A percentile compares a stretch with the other conserved stretches of the same genome.
These are phyloP conservation scores for Oehlia diaphana DNA, from an alignment of 192 early-diverging fungal genomes.

Conservation along the genomic window DNA sequence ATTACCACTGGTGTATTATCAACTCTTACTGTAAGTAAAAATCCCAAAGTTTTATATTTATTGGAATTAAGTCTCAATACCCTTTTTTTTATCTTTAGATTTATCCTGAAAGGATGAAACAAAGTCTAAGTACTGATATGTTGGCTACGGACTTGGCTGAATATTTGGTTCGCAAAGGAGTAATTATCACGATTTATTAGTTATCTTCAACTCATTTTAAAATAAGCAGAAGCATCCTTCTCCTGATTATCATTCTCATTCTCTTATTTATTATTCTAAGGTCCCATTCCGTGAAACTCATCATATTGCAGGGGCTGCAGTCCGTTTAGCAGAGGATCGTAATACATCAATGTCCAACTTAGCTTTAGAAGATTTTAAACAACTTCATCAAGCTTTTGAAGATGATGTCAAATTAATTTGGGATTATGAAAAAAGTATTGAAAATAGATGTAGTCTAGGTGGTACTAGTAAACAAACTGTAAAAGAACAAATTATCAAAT, in stretches of 20 bases:
- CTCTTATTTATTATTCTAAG: slow-evolving; percentile 16
- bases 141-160: slow-evolving; percentile 98
- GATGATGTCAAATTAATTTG: slow-evolving; percentile 81
- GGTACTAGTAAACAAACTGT: slow-evolving; percentile 86
- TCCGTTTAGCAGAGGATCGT: slow-evolving; percentile 89
- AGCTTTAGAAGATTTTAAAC: slow-evolving; percentile 76
- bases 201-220: not conserved
- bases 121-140: slow-evolving; percentile 86
- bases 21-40: slow-evolving; percentile 69
- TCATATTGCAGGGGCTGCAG: slow-evolving; percentile 95
- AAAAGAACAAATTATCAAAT: slow-evolving; percentile 72
- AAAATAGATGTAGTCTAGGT: slow-evolving; percentile 83
- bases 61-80: not conserved
- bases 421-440: slow-evolving; percentile 90
- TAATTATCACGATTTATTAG: slow-evolving; percentile 31
- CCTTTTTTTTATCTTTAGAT: slow-evolving; percentile 51
- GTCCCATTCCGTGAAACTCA: slow-evolving; percentile 99
- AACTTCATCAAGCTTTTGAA: slow-evolving; percentile 82
- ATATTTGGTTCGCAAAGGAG: slow-evolving; percentile 96
- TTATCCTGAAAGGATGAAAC: slow-evolving; percentile 80
- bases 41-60: not conserved
- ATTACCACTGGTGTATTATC: slow-evolving; percentile 90
- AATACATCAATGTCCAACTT: slow-evolving; percentile 72
- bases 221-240: not conserved
- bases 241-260: not conserved